Evolutionary conservation across 75 land plant genomes (phyloP).

Genomic region (Chamaecyparis obtusa): DNA sequence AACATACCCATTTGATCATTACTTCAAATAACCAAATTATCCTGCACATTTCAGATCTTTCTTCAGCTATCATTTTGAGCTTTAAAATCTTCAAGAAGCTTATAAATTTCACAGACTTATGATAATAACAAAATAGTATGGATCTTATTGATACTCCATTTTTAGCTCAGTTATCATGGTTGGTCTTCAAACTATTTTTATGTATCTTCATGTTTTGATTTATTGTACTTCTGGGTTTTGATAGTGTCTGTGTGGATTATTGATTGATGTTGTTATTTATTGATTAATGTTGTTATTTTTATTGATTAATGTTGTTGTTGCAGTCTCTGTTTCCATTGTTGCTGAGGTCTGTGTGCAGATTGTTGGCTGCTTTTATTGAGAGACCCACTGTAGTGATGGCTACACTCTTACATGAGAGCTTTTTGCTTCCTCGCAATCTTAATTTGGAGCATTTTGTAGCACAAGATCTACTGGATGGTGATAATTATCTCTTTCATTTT

Average conservation of each 20-base stretch:
- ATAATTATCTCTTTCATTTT: slow-evolving; percentile 33
- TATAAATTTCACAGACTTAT: not conserved
- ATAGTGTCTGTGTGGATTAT: too few relatives aligned
- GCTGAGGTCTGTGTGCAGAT: slow-evolving; percentile 24
- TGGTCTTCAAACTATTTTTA: not conserved
- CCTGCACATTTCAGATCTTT: not conserved
- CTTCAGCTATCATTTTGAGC: too few relatives aligned
- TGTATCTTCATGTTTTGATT: too few relatives aligned
- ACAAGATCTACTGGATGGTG: slow-evolving; percentile 20
- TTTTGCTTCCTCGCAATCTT: slow-evolving; percentile 31
- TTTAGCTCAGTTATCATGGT: not conserved
- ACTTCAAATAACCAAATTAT: not conserved
- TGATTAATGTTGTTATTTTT: not conserved
- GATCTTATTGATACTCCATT: not conserved
- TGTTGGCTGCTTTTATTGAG: slow-evolving; percentile 12
- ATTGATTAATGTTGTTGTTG: not conserved
- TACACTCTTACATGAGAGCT: slow-evolving; percentile 31
- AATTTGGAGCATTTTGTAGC: slow-evolving; percentile 33
- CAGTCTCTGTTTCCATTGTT: slow-evolving; percentile 31
- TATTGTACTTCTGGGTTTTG: too few relatives aligned
- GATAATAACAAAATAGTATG: not conserved
- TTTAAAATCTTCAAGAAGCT: too few relatives aligned
- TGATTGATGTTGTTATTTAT: too few relatives aligned
- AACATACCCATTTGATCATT: too few relatives aligned
- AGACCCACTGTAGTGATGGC: slow-evolving; percentile 28